Percentiles rank a stretch among this genome's conserved stretches.
These are phyloP conservation scores for Aspergillus conjunctus DNA, from an alignment of 495 filamentous ascomycete genomes.

Conservation along the genomic window DNA sequence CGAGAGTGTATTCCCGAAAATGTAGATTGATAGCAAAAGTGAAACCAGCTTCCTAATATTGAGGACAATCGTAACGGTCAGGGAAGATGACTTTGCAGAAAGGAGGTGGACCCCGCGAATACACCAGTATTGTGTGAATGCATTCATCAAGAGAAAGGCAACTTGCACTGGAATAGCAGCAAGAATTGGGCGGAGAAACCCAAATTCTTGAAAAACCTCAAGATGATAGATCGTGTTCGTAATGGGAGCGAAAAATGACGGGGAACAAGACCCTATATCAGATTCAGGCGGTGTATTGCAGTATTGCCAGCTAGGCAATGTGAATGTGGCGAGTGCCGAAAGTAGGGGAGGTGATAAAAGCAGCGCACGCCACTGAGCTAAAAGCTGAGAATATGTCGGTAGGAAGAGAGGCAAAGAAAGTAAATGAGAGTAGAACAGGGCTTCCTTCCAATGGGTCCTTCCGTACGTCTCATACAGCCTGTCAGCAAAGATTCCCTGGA, in stretches of 20 bases:
- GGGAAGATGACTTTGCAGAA: slow-evolving; percentile 78
- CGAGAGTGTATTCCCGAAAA: slow-evolving; percentile 84
- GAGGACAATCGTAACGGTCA: slow-evolving; percentile 93
- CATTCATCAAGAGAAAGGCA: slow-evolving; percentile 73
- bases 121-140: slow-evolving; percentile 89
- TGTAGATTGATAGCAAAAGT: slow-evolving; percentile 82
- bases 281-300: background rate
- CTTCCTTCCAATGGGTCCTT: slow-evolving; percentile 86
- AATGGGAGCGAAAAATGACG: slow-evolving; percentile 2
- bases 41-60: slow-evolving; percentile 96
- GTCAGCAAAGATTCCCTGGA: slow-evolving; percentile 94
- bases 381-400: slow-evolving; percentile 48
- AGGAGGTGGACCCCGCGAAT: slow-evolving; percentile 94
- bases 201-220: slow-evolving; percentile 14
- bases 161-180: slow-evolving; percentile 68
- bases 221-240: background rate
- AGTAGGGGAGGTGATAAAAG: slow-evolving; percentile 47
- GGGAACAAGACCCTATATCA: background rate
- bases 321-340: slow-evolving; percentile 22
- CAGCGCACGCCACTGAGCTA: slow-evolving; percentile 51
- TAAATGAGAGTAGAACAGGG: slow-evolving; percentile 89
- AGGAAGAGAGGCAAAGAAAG: slow-evolving; percentile 72
- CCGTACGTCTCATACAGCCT: slow-evolving; percentile 83
- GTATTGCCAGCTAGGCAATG: background rate
- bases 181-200: slow-evolving; percentile 24